Evolutionary conservation across 495 filamentous ascomycete genomes (phyloP).

Genomic region (Penicillium silybi): DNA sequence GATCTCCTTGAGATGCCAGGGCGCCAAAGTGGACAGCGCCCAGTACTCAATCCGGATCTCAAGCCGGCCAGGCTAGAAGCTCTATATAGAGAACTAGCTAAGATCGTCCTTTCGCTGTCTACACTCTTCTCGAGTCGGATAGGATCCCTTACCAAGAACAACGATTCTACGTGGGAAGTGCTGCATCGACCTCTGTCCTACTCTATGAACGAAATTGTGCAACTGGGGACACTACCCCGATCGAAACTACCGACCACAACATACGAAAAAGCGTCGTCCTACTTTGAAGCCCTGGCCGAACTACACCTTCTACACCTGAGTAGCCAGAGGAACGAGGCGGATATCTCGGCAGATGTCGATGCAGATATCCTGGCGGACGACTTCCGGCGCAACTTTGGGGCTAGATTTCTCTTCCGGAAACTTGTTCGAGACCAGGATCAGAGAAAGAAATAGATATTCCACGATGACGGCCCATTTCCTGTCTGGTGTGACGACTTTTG

Average conservation of each 20-base stretch:
- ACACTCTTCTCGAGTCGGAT: slow-evolving; percentile 9
- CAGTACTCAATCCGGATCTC: slow-evolving; percentile 7
- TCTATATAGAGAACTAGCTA: slow-evolving; percentile 11
- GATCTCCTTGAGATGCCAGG: slow-evolving; percentile 10
- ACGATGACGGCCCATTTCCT: slow-evolving; percentile 1
- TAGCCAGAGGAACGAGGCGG: slow-evolving; percentile 5
- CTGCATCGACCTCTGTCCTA: slow-evolving; percentile 7
- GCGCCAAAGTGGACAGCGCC: not conserved
- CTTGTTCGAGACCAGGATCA: slow-evolving; percentile 1
- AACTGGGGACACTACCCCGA: slow-evolving; percentile 8
- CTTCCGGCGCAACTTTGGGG: slow-evolving; percentile 5
- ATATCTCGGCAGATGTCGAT: slow-evolving; percentile 3
- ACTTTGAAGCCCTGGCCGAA: slow-evolving; percentile 14
- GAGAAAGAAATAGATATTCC: not conserved
- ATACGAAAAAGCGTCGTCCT: slow-evolving; percentile 7
- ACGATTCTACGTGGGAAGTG: slow-evolving; percentile 7
- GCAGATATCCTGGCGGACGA: slow-evolving; percentile 6
- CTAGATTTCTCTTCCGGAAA: slow-evolving; percentile 5
- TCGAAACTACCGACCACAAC: slow-evolving; percentile 8
- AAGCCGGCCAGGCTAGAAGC: slow-evolving; percentile 2
- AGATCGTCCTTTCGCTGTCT: slow-evolving; percentile 9
- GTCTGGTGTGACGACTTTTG: slow-evolving; percentile 6
- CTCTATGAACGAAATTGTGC: slow-evolving; percentile 13
- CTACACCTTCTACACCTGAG: slow-evolving; percentile 7
- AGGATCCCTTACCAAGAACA: slow-evolving; percentile 4